These are phyloP conservation scores for Microcera coccophila DNA, from an alignment of 2,329 filamentous ascomycete genomes.

Conservation along the genomic window DNA sequence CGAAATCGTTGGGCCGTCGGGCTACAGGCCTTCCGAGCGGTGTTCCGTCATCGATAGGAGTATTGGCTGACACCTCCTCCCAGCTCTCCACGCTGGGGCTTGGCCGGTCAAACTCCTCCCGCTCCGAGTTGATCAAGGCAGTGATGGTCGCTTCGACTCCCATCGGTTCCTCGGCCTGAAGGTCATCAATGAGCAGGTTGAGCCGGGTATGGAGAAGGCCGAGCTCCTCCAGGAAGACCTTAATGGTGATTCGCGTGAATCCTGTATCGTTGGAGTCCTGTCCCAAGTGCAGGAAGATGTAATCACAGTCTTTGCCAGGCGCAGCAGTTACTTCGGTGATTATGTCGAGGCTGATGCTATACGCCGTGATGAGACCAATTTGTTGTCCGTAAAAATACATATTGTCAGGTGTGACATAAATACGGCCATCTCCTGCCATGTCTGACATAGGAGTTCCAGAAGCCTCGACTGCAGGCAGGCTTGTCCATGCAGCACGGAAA, in stretches of 20 bases:
- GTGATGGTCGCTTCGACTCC: slow-evolving; percentile 67
- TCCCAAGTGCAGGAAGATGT: slow-evolving; percentile 75
- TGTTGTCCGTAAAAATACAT: slow-evolving; percentile 98
- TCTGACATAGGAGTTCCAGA: slow-evolving; percentile 39
- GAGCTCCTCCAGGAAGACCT: slow-evolving; percentile 87
- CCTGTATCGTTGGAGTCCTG: slow-evolving; percentile 60
- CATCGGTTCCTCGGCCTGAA: slow-evolving; percentile 67
- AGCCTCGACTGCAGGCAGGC: slow-evolving; percentile 31
- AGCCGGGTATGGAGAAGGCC: slow-evolving; percentile 76
- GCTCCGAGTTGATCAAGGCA: slow-evolving; percentile 71
- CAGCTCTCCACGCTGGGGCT: slow-evolving; percentile 83
- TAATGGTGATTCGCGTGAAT: slow-evolving; percentile 76
- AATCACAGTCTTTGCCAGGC: slow-evolving; percentile 87
- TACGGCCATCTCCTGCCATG: slow-evolving; percentile 63
- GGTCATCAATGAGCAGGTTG: slow-evolving; percentile 79
- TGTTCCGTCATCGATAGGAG: slow-evolving; percentile 56
- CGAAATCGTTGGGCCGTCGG: slow-evolving; percentile 33
- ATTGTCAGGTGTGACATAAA: slow-evolving; percentile 81
- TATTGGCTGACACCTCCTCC: slow-evolving; percentile 70
- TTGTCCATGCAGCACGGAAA: slow-evolving; percentile 83
- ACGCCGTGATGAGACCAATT: slow-evolving; percentile 83
- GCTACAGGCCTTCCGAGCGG: slow-evolving; percentile 35
- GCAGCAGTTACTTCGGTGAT: slow-evolving; percentile 88
- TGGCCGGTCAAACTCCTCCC: slow-evolving; percentile 50
- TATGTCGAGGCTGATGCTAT: slow-evolving; percentile 67